Percentiles rank a stretch among this genome's conserved stretches.
Evolutionary conservation across 2,329 filamentous ascomycete genomes (phyloP).

Genomic region (Hypomyces rosellus): DNA sequence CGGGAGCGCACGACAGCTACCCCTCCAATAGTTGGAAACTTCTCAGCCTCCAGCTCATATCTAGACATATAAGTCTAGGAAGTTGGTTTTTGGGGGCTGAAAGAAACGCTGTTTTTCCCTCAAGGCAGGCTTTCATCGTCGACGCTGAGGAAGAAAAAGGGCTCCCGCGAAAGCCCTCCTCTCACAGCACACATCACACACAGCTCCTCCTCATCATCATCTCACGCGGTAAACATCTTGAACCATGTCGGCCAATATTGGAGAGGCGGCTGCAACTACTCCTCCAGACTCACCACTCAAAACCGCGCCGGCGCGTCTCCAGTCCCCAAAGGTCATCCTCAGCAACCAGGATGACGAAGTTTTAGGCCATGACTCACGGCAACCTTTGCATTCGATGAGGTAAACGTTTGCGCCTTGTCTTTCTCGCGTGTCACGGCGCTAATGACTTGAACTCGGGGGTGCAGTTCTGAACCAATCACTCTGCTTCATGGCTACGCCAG

Average conservation of each 20-base stretch:
- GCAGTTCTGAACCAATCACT: slow-evolving; percentile 38
- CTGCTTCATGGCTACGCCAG: slow-evolving; percentile 39
- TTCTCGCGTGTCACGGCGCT: neutral
- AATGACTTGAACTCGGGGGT: neutral
- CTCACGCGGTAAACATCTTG: neutral
- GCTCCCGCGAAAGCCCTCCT: neutral
- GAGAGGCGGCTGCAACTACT: neutral
- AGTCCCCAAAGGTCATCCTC: slow-evolving; percentile 25
- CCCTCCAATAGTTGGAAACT: neutral
- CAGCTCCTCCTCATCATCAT: neutral
- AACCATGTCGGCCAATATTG: too few species aligned
- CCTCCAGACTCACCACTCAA: slow-evolving; percentile 12
- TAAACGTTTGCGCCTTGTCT: slow-evolving; percentile 27
- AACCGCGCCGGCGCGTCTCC: slow-evolving; percentile 12
- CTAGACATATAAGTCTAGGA: slow-evolving; percentile 3
- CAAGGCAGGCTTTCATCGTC: neutral
- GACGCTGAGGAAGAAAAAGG: neutral
- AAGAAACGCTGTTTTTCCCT: too few species aligned
- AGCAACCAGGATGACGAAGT: slow-evolving; percentile 20
- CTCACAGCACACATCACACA: neutral
- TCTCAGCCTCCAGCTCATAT: slow-evolving; percentile 10
- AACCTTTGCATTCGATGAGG: slow-evolving; percentile 19
- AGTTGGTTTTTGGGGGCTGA: neutral
- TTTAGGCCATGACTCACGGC: slow-evolving; percentile 3
- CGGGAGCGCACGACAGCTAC: too few species aligned